Conservation (phyloP, 2,329 filamentous ascomycete genomes). For the Beauveria sp. region DNA sequence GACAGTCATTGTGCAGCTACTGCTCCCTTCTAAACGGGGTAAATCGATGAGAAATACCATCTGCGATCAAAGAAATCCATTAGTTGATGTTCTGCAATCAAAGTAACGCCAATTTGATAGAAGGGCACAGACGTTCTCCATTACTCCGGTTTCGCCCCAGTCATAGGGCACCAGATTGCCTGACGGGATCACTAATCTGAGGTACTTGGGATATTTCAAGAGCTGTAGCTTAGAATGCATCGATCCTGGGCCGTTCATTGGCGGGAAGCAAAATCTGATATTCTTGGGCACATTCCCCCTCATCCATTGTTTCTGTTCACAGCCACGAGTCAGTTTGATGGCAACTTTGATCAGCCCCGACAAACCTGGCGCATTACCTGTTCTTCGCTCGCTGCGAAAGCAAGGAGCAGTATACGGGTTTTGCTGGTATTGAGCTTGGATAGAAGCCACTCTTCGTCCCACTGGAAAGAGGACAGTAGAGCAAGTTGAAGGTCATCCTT, state of each 20-base stretch:
- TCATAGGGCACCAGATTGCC: constrained; percentile 82
- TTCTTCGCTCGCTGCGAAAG: constrained; percentile 44
- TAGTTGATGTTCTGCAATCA: background rate
- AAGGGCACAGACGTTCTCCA: constrained; percentile 63
- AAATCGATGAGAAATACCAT: constrained; percentile 89
- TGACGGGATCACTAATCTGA: constrained; percentile 77
- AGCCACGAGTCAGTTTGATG: background rate
- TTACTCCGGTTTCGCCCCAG: constrained; percentile 76
- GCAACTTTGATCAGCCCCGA: background rate
- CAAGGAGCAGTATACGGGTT: constrained; percentile 56
- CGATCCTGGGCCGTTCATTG: constrained; percentile 63
- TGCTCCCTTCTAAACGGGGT: constrained; percentile 47
- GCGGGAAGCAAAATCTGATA: constrained; percentile 72
- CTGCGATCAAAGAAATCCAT: constrained; percentile 27
- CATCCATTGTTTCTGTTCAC: constrained; percentile 39
- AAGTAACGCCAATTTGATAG: background rate
- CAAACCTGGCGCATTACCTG: constrained; percentile 35
- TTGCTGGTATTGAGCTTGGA: constrained; percentile 55
- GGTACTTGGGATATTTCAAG: constrained; percentile 64
- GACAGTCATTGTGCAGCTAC: constrained; percentile 23
- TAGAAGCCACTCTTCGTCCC: constrained; percentile 74
- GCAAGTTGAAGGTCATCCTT: constrained; percentile 64
- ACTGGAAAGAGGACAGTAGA: constrained; percentile 79
- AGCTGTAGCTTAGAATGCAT: constrained; percentile 97
- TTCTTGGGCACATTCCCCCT: constrained; percentile 39